Evolutionary conservation across 2,329 filamentous ascomycete genomes (phyloP).

Genomic region (Talaromyces pinophilus): DNA sequence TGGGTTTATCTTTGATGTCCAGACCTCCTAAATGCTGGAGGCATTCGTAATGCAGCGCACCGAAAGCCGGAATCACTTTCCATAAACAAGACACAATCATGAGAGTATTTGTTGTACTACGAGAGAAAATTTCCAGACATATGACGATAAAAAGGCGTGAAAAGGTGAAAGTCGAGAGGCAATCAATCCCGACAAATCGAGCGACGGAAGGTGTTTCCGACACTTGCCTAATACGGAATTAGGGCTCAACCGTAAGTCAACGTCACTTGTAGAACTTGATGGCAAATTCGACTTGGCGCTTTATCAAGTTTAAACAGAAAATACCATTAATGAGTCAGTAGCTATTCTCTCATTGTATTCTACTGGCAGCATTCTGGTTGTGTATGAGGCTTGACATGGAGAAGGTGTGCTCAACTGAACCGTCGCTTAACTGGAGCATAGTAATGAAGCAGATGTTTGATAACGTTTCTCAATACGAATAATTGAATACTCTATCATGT

Average conservation of each 20-base stretch:
- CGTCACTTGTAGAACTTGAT: neutral
- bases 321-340: neutral
- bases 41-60: neutral
- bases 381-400: neutral
- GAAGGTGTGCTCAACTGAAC: neutral
- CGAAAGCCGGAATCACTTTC: neutral
- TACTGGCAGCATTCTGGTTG: neutral
- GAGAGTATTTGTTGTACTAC: neutral
- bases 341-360: neutral
- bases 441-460: neutral
- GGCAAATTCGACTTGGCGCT: neutral
- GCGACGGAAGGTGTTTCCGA: constrained; percentile 5
- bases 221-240: constrained; percentile 12
- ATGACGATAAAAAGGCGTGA: constrained; percentile 3
- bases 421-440: neutral
- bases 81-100: neutral
- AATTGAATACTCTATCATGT: neutral
- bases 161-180: neutral
- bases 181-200: neutral
- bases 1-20: neutral
- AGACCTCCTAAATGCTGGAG: neutral
- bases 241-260: constrained; percentile 12
- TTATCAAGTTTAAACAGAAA: neutral
- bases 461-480: neutral
- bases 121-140: neutral